phyloP scores from a whole-genome alignment of 768 basidiomycete species.

The Russula compacta region DNA sequence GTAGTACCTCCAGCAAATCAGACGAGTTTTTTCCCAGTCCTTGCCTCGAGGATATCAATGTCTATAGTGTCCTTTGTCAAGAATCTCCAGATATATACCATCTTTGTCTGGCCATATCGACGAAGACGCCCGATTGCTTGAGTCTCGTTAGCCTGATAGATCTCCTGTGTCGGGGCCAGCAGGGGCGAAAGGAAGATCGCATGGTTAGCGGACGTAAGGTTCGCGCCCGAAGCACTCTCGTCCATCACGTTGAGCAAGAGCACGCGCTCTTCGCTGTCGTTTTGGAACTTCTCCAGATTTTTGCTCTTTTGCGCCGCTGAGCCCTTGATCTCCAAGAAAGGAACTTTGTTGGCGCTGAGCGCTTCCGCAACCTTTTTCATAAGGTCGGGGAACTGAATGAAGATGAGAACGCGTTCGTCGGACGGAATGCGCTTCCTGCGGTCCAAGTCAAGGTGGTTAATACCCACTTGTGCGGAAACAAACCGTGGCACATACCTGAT shows the following conservation, averaged over 20 bases:
- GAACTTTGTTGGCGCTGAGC: conserved; percentile 58
- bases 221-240: conserved; percentile 90
- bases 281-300: conserved; percentile 80
- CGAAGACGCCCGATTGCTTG: conserved; percentile 79
- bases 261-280: conserved; percentile 65
- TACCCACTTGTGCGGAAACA: neutral
- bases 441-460: neutral
- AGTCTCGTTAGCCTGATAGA: conserved; percentile 76
- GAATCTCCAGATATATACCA: conserved; percentile 76
- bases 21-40: conserved; percentile 23
- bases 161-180: conserved; percentile 70
- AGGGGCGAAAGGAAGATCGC: conserved; percentile 92
- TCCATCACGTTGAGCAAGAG: conserved; percentile 89
- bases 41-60: conserved; percentile 66
- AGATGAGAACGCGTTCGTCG: conserved; percentile 78
- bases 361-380: conserved; percentile 88
- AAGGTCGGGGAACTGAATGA: conserved; percentile 93
- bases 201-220: conserved; percentile 88
- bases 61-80: conserved; percentile 85
- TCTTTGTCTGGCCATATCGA: conserved; percentile 74
- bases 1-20: neutral
- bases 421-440: conserved; percentile 56
- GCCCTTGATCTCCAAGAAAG: conserved; percentile 75
- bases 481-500: conserved; percentile 50
- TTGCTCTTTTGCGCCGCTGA: conserved; percentile 70